A percentile compares a stretch with the other conserved stretches of the same genome.
These are phyloP conservation scores for Coemansia guatemalensis DNA, from an alignment of 192 early-diverging fungal species.

Conservation along the genomic window DNA sequence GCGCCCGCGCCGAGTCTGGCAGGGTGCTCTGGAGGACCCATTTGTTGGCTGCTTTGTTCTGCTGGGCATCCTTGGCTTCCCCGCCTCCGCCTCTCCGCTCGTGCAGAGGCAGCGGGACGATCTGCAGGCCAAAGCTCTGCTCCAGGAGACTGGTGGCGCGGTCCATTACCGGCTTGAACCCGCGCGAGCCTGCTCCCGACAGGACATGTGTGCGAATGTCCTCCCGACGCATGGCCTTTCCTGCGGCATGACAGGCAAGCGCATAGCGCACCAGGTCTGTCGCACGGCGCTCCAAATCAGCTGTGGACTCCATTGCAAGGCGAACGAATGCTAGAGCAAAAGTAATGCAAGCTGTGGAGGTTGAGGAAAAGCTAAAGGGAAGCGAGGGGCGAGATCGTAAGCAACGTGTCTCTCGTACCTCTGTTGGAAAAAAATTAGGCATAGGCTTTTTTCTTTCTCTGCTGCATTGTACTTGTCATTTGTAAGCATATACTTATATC, in stretches of 20 bases:
- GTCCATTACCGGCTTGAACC: slow-evolving; percentile 17
- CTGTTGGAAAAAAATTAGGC: background rate
- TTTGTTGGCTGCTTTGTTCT: slow-evolving; percentile 14
- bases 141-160: slow-evolving; percentile 30
- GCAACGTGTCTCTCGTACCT: background rate
- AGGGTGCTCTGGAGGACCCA: slow-evolving; percentile 48
- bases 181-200: slow-evolving; percentile 2
- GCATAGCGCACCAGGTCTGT: slow-evolving; percentile 44
- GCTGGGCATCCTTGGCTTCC: background rate
- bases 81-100: slow-evolving; percentile 22
- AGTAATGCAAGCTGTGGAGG: background rate
- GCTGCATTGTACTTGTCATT: background rate
- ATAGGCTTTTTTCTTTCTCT: background rate
- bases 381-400: background rate
- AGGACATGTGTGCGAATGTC: slow-evolving; percentile 20
- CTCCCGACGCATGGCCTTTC: slow-evolving; percentile 37
- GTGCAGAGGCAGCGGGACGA: slow-evolving; percentile 33
- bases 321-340: background rate
- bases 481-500: background rate
- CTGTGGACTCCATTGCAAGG: slow-evolving; percentile 12
- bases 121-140: slow-evolving; percentile 34
- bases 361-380: background rate
- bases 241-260: slow-evolving; percentile 38
- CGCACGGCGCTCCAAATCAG: slow-evolving; percentile 23
- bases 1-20: slow-evolving; percentile 25